phyloP scores from a whole-genome alignment of 106 monocot species.

The Amphibolis antarctica region DNA sequence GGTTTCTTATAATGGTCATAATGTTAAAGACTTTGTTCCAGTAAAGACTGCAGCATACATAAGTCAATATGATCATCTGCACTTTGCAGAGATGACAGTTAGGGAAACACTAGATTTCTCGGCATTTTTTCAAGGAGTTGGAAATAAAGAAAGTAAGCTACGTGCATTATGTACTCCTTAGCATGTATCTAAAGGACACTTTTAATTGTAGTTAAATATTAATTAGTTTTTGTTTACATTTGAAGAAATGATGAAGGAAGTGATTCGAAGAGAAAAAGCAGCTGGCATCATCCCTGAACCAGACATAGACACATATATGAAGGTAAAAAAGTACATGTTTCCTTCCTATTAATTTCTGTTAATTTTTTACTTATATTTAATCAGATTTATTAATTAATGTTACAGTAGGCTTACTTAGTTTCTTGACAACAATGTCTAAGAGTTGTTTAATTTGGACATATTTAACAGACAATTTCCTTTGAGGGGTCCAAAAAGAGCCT shows the following conservation, averaged over 20 bases:
- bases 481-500: constrained; percentile 64
- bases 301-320: constrained; percentile 77
- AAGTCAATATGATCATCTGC: constrained; percentile 60
- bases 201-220: not conserved
- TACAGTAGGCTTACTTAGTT: too few species aligned
- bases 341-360: too few species aligned
- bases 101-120: constrained; percentile 66
- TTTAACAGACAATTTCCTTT: constrained; percentile 57
- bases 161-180: too few species aligned
- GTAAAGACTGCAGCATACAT: constrained; percentile 66
- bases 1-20: constrained; percentile 58
- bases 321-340: constrained; percentile 29
- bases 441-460: too few species aligned
- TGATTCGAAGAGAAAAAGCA: constrained; percentile 46
- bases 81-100: constrained; percentile 75
- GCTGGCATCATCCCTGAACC: constrained; percentile 57
- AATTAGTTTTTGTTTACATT: not conserved
- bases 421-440: not conserved
- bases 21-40: constrained; percentile 48
- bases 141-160: constrained; percentile 50
- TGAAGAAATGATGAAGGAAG: constrained; percentile 82
- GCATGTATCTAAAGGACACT: not conserved
- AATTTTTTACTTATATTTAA: too few species aligned
- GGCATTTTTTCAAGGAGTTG: constrained; percentile 73
- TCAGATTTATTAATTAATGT: too few species aligned